Evolutionary conservation across 2,329 filamentous ascomycete genomes (phyloP).

Genomic region (Ophiocordyceps camponoti-rufipedis): DNA sequence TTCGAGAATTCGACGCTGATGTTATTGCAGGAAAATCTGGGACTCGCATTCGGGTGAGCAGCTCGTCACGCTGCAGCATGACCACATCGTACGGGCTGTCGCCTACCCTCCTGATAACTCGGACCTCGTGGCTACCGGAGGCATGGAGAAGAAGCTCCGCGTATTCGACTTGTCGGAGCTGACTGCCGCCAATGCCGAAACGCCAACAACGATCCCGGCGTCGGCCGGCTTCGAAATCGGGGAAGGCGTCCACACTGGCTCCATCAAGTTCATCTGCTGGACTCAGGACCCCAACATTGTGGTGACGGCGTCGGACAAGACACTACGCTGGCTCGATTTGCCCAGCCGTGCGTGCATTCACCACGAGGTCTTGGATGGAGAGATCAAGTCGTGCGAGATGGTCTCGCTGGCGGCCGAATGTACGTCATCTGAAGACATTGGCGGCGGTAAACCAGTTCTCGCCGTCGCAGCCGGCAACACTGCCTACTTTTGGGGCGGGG

Average conservation of each 20-base stretch:
- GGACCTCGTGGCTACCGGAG: conserved; percentile 81
- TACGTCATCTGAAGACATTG: conserved; percentile 42
- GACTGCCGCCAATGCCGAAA: conserved; percentile 18
- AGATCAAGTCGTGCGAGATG: conserved; percentile 85
- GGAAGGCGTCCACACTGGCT: conserved; percentile 61
- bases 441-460: conserved; percentile 52
- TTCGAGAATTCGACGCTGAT: conserved; percentile 6
- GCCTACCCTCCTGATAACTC: conserved; percentile 71
- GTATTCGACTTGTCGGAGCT: conserved; percentile 70
- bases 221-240: conserved; percentile 73
- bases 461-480: conserved; percentile 89
- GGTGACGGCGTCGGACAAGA: conserved; percentile 83
- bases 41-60: conserved; percentile 89
- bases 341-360: conserved; percentile 57
- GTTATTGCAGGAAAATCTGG: conserved; percentile 66
- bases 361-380: conserved; percentile 61
- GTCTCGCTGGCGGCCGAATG: conserved; percentile 45
- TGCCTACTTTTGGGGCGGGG: conserved; percentile 79
- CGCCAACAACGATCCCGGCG: conserved; percentile 31
- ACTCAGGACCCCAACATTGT: conserved; percentile 73
- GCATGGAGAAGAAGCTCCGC: conserved; percentile 89
- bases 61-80: conserved; percentile 71
- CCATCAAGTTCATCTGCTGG: conserved; percentile 96
- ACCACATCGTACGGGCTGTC: conserved; percentile 87
- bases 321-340: conserved; percentile 86